Percentiles rank a stretch among this genome's conserved stretches.
Conservation (phyloP, 2,329 filamentous ascomycete genomes). For the Penicillium expansum region DNA sequence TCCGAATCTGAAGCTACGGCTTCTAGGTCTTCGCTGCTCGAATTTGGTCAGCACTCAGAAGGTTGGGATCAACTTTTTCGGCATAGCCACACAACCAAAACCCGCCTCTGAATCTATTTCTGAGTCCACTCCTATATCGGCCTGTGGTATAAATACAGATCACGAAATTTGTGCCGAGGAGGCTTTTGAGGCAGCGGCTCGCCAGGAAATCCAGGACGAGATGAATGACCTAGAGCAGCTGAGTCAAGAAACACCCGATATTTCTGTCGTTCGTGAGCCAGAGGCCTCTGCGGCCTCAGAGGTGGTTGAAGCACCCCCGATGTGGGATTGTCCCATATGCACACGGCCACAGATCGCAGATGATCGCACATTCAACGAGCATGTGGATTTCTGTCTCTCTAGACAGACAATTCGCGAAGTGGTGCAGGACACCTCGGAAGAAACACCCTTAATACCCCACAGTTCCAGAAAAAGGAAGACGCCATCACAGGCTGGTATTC, state of each 20-base stretch:
- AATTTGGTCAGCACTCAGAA: slow-evolving; percentile 84
- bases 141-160: slow-evolving; percentile 33
- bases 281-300: slow-evolving; percentile 23
- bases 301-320: slow-evolving; percentile 41
- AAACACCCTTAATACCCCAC: slow-evolving; percentile 1
- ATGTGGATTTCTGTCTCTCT: slow-evolving; percentile 90
- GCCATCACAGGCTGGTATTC: slow-evolving; percentile 22
- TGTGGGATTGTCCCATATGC: slow-evolving; percentile 90
- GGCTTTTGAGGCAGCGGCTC: slow-evolving; percentile 61
- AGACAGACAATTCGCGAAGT: slow-evolving; percentile 80
- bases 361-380: slow-evolving; percentile 78
- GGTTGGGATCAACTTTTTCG: slow-evolving; percentile 77
- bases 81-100: slow-evolving; percentile 38
- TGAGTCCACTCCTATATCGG: slow-evolving; percentile 8
- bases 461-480: slow-evolving; percentile 34
- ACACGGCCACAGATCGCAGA: slow-evolving; percentile 69
- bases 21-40: slow-evolving; percentile 88
- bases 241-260: slow-evolving; percentile 53
- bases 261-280: slow-evolving; percentile 1
- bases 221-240: slow-evolving; percentile 61
- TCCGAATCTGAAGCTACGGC: slow-evolving; percentile 70
- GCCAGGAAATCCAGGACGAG: slow-evolving; percentile 59
- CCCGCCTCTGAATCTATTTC: slow-evolving; percentile 10
- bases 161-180: slow-evolving; percentile 70
- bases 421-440: slow-evolving; percentile 55